A percentile compares a stretch with the other conserved stretches of the same genome.
These are phyloP conservation scores for Clarkia xantiana DNA, from an alignment of 345 rosid genomes.

Conservation along the genomic window DNA sequence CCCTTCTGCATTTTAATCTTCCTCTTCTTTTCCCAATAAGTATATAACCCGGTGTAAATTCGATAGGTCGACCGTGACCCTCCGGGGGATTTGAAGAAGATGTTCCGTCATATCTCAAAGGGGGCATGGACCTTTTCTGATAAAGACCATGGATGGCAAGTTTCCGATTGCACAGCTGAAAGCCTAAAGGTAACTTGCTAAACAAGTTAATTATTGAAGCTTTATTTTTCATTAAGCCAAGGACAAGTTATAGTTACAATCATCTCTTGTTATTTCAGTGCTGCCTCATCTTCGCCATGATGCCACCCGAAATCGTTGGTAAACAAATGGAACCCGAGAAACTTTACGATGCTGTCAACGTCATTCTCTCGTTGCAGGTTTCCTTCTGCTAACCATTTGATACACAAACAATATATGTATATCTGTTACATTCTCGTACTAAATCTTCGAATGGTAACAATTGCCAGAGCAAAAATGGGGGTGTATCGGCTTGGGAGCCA, in stretches of 20 bases:
- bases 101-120: constrained; percentile 41
- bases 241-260: background rate
- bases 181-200: constrained; percentile 27
- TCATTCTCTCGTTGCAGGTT: constrained; percentile 51
- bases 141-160: constrained; percentile 65
- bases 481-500: constrained; percentile 59
- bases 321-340: constrained; percentile 33
- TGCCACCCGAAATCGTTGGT: constrained; percentile 64
- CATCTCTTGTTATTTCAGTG: constrained; percentile 23
- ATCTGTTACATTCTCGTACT: background rate
- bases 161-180: constrained; percentile 57
- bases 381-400: background rate
- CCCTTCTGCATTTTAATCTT: no score
- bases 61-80: constrained; percentile 33
- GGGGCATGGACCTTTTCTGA: constrained; percentile 60
- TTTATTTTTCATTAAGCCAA: background rate
- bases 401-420: background rate
- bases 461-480: constrained; percentile 42
- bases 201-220: background rate
- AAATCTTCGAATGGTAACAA: background rate
- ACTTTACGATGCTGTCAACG: constrained; percentile 40
- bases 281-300: constrained; percentile 45
- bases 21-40: no score
- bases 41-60: no score
- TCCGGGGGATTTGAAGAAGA: constrained; percentile 33